Evolutionary conservation across 352 stramenopile genomes (phyloP).

Genomic region (Phytophthora litchii): DNA sequence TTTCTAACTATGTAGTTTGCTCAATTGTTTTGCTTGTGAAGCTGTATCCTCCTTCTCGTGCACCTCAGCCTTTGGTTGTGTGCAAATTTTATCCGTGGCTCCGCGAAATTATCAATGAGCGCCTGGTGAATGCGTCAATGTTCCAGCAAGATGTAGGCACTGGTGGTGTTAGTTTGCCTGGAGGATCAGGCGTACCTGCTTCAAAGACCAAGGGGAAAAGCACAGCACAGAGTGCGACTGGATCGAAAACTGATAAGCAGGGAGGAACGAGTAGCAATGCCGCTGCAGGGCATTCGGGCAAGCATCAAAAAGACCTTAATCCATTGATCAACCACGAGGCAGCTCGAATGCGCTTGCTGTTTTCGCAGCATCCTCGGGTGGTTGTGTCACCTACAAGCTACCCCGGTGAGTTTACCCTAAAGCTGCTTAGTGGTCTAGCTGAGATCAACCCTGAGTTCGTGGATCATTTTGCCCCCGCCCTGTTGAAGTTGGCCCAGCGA

Average conservation of each 20-base stretch:
- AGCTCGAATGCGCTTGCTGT: conserved; percentile 57
- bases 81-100: conserved; percentile 92
- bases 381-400: conserved; percentile 52
- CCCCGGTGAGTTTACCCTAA: conserved; percentile 74
- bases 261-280: conserved; percentile 16
- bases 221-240: conserved; percentile 26
- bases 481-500: conserved; percentile 85
- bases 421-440: conserved; percentile 64
- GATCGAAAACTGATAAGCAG: conserved; percentile 36
- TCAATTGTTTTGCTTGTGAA: conserved; percentile 27
- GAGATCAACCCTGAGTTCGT: conserved; percentile 72
- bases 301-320: conserved; percentile 53
- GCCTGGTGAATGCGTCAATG: conserved; percentile 66
- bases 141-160: conserved; percentile 60
- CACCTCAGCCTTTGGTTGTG: conserved; percentile 71
- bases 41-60: conserved; percentile 77
- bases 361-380: conserved; percentile 50
- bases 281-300: conserved; percentile 22
- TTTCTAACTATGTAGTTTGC: conserved; percentile 5
- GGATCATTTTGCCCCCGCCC: conserved; percentile 74
- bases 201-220: conserved; percentile 54
- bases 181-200: conserved; percentile 8
- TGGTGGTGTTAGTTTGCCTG: conserved; percentile 10
- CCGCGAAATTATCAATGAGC: conserved; percentile 84
- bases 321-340: conserved; percentile 63